Evolutionary conservation across 2,329 filamentous ascomycete genomes (phyloP).

Genomic region (Gnomoniopsis sp.): DNA sequence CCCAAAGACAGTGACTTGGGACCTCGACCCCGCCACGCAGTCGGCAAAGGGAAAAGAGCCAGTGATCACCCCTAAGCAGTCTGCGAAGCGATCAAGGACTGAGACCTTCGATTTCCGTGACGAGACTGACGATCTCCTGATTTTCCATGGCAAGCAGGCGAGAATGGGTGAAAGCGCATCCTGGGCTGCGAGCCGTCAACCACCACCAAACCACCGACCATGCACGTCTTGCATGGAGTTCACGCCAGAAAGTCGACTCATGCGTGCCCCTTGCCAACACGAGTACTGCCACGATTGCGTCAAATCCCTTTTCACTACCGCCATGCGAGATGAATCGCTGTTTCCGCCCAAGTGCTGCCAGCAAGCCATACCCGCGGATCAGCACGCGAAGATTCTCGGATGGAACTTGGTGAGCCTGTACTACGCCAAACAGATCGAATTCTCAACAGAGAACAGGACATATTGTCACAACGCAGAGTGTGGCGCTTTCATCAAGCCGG

Average conservation of each 20-base stretch:
- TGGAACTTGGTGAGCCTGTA: slow-evolving; percentile 32
- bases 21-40: not conserved
- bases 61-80: not conserved
- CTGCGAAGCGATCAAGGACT: not conserved
- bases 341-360: slow-evolving; percentile 1
- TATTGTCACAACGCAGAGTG: slow-evolving; percentile 48
- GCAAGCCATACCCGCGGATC: not conserved
- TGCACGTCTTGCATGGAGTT: not conserved
- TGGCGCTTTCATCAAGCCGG: slow-evolving; percentile 40
- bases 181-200: not conserved
- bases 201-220: not conserved
- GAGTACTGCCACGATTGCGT: not conserved
- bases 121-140: not conserved
- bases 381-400: not conserved
- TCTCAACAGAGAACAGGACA: slow-evolving; percentile 40
- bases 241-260: not conserved
- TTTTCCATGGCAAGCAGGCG: not conserved
- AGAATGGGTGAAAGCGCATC: not conserved
- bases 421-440: slow-evolving; percentile 44
- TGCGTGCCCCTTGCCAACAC: not conserved
- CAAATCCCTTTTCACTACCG: not conserved
- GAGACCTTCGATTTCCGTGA: not conserved
- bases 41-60: not conserved
- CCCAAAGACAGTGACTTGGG: not conserved
- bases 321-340: not conserved